Base-by-base conservation (phyloP, 108 stramenopile species). In the Stephanodiscus triporus region DNA sequence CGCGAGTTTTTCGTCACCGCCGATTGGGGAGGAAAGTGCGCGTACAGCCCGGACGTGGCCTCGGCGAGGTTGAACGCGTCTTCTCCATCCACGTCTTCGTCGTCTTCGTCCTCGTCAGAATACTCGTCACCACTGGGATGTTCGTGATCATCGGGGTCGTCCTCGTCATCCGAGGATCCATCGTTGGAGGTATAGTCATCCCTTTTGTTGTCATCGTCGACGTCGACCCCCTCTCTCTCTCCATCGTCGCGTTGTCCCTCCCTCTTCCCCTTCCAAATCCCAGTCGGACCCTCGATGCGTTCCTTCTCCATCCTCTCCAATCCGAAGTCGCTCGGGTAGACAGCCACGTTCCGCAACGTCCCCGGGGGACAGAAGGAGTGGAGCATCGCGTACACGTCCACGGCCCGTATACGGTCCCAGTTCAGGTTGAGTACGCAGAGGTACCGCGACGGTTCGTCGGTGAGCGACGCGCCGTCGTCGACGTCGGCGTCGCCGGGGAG, bases 321-420 rank as follows among this genome's bases (percentile, higher is more conserved):
- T 11, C 95, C 95, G 83, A 90, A 96, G 73, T 98, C 93, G 51
- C 88, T 90, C 2, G 89, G 89, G 83, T 84, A 98, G 13, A 98
- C 89, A 32, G 87, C 76, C 13, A 97, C 95, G 43, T 63, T 65
- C 70, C 85, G 79, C 53, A 97, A 78, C 13, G 83, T 80, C 48
- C 90, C 91, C 10, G 89, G 86, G 34, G 91, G 87, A 56, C 84
- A 80, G 80, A 98, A 98, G 24, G 92, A 94, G 16, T 87, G 73
- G n/a, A 96, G 70, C 68, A 97, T 84, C 50, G 90, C 86, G 76
- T 87, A 94, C 1, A 98, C 67, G 82, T 98, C 97, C 26, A 87
- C 85, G 9, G 97, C 96, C 37, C 93, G 90, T 17, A 97, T 76
- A 71, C 95, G 72, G 27, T 88, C 82, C 97, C 97, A 98, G 81